phyloP scores from a whole-genome alignment of 305 asterid genomes.

The Ajuga reptans region DNA sequence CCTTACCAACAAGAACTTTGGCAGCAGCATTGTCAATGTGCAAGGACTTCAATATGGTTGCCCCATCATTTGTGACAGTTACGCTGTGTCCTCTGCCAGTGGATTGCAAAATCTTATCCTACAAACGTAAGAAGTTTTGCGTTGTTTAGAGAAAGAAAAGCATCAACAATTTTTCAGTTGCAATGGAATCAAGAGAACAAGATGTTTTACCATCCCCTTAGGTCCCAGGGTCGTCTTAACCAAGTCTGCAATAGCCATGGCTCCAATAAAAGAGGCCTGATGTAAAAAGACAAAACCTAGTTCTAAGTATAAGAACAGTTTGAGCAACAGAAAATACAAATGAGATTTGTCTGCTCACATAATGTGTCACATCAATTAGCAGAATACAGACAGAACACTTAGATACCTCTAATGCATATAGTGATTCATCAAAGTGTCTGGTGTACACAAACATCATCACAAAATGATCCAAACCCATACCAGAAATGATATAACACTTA shows the following conservation, averaged over 20 bases:
- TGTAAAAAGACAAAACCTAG: constrained; percentile 1
- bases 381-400: not conserved
- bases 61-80: constrained; percentile 95
- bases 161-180: not conserved
- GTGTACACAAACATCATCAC: not conserved
- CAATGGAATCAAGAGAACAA: constrained; percentile 1
- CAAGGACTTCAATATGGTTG: constrained; percentile 89
- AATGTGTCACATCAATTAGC: not conserved
- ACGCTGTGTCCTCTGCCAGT: constrained; percentile 89
- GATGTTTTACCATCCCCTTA: constrained; percentile 67
- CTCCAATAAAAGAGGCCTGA: constrained; percentile 86
- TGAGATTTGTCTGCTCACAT: not conserved
- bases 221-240: constrained; percentile 94
- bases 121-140: constrained; percentile 14
- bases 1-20: constrained; percentile 94
- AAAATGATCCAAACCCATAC: constrained; percentile 4
- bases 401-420: not conserved
- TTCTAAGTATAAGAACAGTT: constrained; percentile 15
- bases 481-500: constrained; percentile 26
- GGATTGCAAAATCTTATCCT: constrained; percentile 96
- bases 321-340: not conserved
- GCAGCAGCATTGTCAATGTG: constrained; percentile 98
- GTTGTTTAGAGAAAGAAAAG: constrained; percentile 5
- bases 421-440: not conserved
- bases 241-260: constrained; percentile 84